Evolutionary conservation across 2,329 filamentous ascomycete genomes (phyloP).

Genomic region (Penicillium sp.): DNA sequence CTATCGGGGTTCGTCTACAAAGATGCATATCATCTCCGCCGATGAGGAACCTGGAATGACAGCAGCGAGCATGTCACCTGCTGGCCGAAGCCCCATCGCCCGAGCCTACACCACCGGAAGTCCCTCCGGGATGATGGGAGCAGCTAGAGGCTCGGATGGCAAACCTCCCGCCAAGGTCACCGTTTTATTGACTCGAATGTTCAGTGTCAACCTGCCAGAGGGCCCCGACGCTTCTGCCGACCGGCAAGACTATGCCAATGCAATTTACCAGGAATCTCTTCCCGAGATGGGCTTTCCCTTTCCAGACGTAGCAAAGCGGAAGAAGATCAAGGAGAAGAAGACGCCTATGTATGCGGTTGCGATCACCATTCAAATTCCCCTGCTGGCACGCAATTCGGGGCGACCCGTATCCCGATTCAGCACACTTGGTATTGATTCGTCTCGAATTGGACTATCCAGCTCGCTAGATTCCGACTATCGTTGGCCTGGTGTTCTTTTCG

Average conservation of each 20-base stretch:
- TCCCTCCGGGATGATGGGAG: slow-evolving; percentile 31
- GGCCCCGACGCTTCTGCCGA: slow-evolving; percentile 43
- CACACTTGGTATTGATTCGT: slow-evolving; percentile 37
- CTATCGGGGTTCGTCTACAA: slow-evolving; percentile 63
- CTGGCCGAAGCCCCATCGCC: slow-evolving; percentile 39
- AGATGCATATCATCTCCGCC: slow-evolving; percentile 61
- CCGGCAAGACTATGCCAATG: slow-evolving; percentile 34
- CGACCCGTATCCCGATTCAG: slow-evolving; percentile 43
- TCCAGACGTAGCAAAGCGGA: slow-evolving; percentile 44
- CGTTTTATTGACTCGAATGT: slow-evolving; percentile 62
- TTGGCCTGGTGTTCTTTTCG: slow-evolving; percentile 41
- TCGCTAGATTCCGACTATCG: slow-evolving; percentile 49
- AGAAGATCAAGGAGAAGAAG: slow-evolving; percentile 56
- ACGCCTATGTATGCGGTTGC: slow-evolving; percentile 65
- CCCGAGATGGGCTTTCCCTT: slow-evolving; percentile 43
- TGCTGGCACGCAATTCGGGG: slow-evolving; percentile 37
- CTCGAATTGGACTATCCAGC: slow-evolving; percentile 40
- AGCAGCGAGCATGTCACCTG: slow-evolving; percentile 30
- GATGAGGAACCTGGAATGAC: slow-evolving; percentile 38
- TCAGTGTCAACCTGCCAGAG: slow-evolving; percentile 60
- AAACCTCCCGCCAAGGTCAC: slow-evolving; percentile 54
- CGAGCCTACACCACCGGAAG: slow-evolving; percentile 45
- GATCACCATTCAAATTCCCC: slow-evolving; percentile 59
- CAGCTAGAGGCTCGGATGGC: slow-evolving; percentile 32
- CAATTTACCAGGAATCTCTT: slow-evolving; percentile 38